Evolutionary conservation across 768 basidiomycete genomes (phyloP).

Genomic region (Cyclocybe aegerita): DNA sequence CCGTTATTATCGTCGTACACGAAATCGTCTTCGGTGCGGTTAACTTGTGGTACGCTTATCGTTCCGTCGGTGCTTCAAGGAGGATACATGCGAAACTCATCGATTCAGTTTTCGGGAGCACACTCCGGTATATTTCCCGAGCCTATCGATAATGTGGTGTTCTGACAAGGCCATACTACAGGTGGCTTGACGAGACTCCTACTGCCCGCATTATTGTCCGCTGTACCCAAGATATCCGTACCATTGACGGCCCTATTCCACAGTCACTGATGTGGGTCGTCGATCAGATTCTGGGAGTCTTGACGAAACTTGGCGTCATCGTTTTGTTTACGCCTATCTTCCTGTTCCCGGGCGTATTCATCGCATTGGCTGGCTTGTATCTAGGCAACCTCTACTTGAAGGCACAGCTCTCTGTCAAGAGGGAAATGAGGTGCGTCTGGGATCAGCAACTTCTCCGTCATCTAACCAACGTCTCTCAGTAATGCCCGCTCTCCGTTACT

Average conservation of each 20-base stretch:
- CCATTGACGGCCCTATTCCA: too few species aligned
- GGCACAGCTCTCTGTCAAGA: conserved; percentile 42
- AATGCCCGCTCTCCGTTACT: conserved; percentile 32
- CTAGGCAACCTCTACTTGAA: conserved; percentile 40
- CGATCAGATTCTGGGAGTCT: too few species aligned
- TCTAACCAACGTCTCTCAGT: conserved; percentile 7
- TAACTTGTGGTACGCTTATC: conserved; percentile 20
- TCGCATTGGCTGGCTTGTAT: conserved; percentile 39
- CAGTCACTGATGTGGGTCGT: too few species aligned
- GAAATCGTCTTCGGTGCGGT: conserved; percentile 3
- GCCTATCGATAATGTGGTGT: conserved; percentile 1
- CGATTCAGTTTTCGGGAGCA: conserved; percentile 15
- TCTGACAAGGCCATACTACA: conserved; percentile 17
- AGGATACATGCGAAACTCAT: conserved; percentile 12
- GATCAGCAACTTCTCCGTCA: conserved; percentile 21
- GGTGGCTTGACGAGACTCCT: conserved; percentile 28
- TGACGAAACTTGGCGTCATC: conserved; percentile 39
- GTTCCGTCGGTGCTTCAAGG: conserved; percentile 36
- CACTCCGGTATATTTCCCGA: conserved; percentile 11
- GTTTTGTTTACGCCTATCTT: conserved; percentile 42
- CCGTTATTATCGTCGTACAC: conserved; percentile 7
- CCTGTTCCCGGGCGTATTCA: conserved; percentile 37
- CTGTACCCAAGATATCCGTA: conserved; percentile 18
- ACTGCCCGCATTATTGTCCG: conserved; percentile 15
- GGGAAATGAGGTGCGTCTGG: conserved; percentile 38